These are phyloP conservation scores for Russula foetens DNA, from an alignment of 768 basidiomycete genomes.

Conservation along the genomic window DNA sequence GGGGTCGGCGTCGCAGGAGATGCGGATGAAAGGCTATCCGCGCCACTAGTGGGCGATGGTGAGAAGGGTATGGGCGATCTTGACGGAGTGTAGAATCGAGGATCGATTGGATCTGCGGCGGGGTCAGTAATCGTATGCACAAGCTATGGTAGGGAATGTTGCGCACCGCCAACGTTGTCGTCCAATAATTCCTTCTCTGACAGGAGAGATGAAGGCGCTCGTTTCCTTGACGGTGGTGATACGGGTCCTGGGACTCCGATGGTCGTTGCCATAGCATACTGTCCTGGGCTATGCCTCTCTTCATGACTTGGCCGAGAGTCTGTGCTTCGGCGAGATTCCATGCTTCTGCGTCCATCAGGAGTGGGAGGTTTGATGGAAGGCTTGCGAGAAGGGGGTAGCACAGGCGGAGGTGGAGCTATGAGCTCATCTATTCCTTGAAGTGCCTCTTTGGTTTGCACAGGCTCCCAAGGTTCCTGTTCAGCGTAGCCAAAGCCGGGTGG, in stretches of 20 bases:
- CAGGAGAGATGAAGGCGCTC: constrained; percentile 2
- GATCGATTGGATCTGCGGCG: constrained; percentile 58
- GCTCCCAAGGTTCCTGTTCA: constrained; percentile 12
- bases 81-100: constrained; percentile 45
- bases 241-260: neutral
- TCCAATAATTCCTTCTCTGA: constrained; percentile 18
- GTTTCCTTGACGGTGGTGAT: constrained; percentile 7
- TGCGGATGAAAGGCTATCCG: constrained; percentile 1
- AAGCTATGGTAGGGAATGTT: neutral
- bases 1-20: neutral
- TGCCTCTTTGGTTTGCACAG: neutral
- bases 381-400: neutral
- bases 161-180: constrained; percentile 39
- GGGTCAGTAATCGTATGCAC: constrained; percentile 4
- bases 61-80: constrained; percentile 26
- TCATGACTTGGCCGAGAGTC: constrained; percentile 4
- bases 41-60: neutral
- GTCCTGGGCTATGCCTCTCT: constrained; percentile 5
- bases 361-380: constrained; percentile 2
- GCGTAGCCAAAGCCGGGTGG: neutral
- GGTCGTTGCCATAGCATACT: neutral
- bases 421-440: neutral
- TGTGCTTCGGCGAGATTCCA: constrained; percentile 11
- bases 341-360: constrained; percentile 7
- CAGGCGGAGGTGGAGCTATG: neutral